Conservation (phyloP, 2,329 filamentous ascomycete genomes). For the Neofusicoccum laricinum region DNA sequence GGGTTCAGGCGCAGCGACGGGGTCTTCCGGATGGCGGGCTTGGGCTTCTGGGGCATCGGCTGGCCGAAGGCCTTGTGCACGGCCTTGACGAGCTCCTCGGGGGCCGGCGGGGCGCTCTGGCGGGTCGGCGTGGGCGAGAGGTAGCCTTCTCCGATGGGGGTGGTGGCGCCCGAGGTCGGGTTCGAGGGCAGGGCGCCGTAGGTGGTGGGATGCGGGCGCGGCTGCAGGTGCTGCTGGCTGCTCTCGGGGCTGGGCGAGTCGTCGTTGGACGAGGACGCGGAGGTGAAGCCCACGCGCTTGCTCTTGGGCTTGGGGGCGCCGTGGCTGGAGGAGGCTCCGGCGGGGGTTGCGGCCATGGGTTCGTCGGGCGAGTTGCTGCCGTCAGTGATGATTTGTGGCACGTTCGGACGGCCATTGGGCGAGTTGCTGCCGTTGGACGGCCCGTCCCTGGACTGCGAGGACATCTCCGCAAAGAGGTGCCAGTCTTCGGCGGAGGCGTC, state of each 20-base stretch:
- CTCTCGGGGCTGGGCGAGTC: background rate
- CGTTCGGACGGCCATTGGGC: background rate
- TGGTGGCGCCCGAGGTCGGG: constrained; percentile 14
- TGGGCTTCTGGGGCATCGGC: constrained; percentile 33
- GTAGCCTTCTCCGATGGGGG: constrained; percentile 4
- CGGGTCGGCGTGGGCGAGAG: constrained; percentile 5
- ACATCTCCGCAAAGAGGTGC: constrained; percentile 17
- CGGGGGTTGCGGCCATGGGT: background rate
- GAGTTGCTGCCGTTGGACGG: background rate
- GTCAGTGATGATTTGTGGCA: constrained; percentile 11
- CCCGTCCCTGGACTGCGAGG: constrained; percentile 5
- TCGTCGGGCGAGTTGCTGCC: constrained; percentile 3
- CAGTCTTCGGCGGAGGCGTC: constrained; percentile 12
- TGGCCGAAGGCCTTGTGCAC: constrained; percentile 34
- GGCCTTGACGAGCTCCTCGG: constrained; percentile 33
- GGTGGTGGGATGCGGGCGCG: constrained; percentile 1
- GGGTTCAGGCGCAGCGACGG: constrained; percentile 30
- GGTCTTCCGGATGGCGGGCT: constrained; percentile 36
- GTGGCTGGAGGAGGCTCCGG: too few relatives aligned
- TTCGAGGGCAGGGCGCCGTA: constrained; percentile 3
- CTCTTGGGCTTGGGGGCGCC: background rate
- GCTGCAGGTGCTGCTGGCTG: background rate
- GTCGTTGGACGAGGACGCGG: constrained; percentile 2
- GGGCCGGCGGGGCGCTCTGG: constrained; percentile 7
- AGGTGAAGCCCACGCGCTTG: constrained; percentile 17